Evolutionary conservation across 495 filamentous ascomycete species (phyloP).

Genomic region (Achaetomiella virescens): DNA sequence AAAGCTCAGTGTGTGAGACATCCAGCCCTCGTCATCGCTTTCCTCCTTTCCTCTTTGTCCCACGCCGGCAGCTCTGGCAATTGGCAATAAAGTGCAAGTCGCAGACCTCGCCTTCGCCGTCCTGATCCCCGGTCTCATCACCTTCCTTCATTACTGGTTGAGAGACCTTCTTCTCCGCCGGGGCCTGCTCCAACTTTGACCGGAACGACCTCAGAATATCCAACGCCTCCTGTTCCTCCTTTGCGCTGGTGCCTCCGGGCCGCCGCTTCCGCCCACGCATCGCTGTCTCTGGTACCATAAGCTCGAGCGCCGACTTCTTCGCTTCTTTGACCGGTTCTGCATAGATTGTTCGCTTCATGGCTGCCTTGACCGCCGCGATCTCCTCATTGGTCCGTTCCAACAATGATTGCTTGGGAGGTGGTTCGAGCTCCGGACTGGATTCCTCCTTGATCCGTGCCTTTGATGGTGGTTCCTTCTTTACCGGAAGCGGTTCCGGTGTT

Average conservation of each 20-base stretch:
- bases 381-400: conserved; percentile 78
- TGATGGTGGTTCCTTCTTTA: conserved; percentile 17
- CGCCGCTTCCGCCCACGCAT: conserved; percentile 74
- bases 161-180: conserved; percentile 38
- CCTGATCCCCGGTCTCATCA: conserved; percentile 24
- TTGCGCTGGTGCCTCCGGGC: conserved; percentile 39
- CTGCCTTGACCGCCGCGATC: conserved; percentile 83
- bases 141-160: conserved; percentile 21
- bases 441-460: neutral
- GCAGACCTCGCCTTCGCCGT: conserved; percentile 50
- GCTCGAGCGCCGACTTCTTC: conserved; percentile 64
- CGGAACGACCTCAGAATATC: conserved; percentile 70
- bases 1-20: conserved; percentile 73
- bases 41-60: conserved; percentile 57
- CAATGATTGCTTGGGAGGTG: conserved; percentile 36
- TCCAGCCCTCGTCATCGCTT: conserved; percentile 58
- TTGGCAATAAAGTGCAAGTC: conserved; percentile 90
- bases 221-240: conserved; percentile 57
- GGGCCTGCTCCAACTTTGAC: conserved; percentile 63
- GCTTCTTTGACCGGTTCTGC: conserved; percentile 51
- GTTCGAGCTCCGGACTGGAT: conserved; percentile 6
- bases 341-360: conserved; percentile 75
- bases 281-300: conserved; percentile 76
- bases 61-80: conserved; percentile 85
- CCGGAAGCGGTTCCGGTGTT: conserved; percentile 15